phyloP scores from a whole-genome alignment of 1,284 basidiomycete species.

The Coniophora puteana region DNA sequence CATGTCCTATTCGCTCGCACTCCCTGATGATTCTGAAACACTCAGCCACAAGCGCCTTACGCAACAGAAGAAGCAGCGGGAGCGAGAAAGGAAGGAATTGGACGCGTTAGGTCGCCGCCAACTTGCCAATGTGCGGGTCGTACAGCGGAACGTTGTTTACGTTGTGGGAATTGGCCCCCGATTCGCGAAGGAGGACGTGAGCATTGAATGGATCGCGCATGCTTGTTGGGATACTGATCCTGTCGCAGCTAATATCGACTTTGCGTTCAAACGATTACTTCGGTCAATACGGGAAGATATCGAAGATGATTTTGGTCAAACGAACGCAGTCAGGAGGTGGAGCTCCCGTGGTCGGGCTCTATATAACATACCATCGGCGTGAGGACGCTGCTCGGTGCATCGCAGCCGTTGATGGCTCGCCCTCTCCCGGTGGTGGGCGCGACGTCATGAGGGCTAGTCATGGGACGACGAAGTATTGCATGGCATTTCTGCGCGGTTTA shows the following conservation, averaged over 20 bases:
- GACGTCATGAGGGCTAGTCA: slow-evolving; percentile 90
- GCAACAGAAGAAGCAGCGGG: slow-evolving; percentile 94
- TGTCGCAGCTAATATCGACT: slow-evolving; percentile 80
- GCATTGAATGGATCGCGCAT: background rate
- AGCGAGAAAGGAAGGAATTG: slow-evolving; percentile 95
- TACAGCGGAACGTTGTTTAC: slow-evolving; percentile 96
- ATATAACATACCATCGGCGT: slow-evolving; percentile 93
- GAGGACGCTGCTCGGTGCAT: slow-evolving; percentile 96
- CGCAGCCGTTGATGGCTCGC: slow-evolving; percentile 87
- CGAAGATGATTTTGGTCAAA: slow-evolving; percentile 93
- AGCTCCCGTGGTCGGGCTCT: slow-evolving; percentile 84
- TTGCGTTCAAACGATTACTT: slow-evolving; percentile 96
- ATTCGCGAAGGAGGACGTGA: slow-evolving; percentile 90
- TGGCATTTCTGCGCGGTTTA: slow-evolving; percentile 87
- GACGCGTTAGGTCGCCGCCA: slow-evolving; percentile 86
- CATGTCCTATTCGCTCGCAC: background rate
- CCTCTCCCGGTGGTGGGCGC: slow-evolving; percentile 76
- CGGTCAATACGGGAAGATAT: slow-evolving; percentile 98
- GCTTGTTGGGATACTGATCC: slow-evolving; percentile 14
- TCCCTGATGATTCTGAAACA: slow-evolving; percentile 12
- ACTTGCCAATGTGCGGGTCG: slow-evolving; percentile 91
- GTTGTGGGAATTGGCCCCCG: slow-evolving; percentile 89
- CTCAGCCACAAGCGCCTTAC: slow-evolving; percentile 92
- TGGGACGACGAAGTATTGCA: slow-evolving; percentile 98
- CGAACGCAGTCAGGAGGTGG: slow-evolving; percentile 75